Evolutionary conservation across 2,329 filamentous ascomycete genomes (phyloP).

Genomic region (Cladosporium cucumerinum): DNA sequence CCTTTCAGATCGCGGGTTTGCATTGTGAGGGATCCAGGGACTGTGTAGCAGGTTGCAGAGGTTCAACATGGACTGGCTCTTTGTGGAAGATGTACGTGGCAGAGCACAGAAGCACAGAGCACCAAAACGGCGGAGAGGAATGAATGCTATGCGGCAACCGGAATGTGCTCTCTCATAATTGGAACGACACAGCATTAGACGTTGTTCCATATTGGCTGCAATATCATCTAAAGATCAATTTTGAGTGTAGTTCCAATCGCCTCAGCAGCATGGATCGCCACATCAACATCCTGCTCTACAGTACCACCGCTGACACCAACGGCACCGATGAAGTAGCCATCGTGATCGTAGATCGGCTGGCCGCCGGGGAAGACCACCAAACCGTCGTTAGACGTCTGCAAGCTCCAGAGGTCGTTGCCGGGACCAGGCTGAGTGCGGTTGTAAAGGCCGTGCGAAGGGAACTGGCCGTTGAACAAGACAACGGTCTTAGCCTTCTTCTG

Average conservation of each 20-base stretch:
- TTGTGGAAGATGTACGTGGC: neutral
- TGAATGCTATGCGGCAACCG: neutral
- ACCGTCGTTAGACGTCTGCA: conserved; percentile 30
- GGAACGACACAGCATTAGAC: neutral
- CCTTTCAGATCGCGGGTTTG: neutral
- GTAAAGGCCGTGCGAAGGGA: conserved; percentile 27
- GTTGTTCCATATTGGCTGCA: neutral
- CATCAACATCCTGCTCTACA: conserved; percentile 28
- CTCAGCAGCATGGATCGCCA: conserved; percentile 20
- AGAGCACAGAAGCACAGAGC: neutral
- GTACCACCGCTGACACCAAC: conserved; percentile 32
- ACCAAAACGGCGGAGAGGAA: neutral
- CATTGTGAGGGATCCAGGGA: neutral
- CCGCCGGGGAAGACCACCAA: conserved; percentile 31
- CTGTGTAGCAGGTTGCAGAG: neutral
- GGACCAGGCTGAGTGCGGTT: conserved; percentile 26
- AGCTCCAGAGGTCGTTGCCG: conserved; percentile 22
- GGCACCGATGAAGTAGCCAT: conserved; percentile 29
- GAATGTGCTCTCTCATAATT: neutral
- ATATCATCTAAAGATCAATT: neutral
- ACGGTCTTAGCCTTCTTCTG: conserved; percentile 32
- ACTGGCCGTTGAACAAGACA: conserved; percentile 30
- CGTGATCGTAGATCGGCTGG: conserved; percentile 27
- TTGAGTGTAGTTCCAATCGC: conserved; percentile 19
- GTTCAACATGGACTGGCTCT: neutral